Evolutionary conservation across 2,329 filamentous ascomycete species (phyloP).

Genomic region (Triangularia verruculosa): DNA sequence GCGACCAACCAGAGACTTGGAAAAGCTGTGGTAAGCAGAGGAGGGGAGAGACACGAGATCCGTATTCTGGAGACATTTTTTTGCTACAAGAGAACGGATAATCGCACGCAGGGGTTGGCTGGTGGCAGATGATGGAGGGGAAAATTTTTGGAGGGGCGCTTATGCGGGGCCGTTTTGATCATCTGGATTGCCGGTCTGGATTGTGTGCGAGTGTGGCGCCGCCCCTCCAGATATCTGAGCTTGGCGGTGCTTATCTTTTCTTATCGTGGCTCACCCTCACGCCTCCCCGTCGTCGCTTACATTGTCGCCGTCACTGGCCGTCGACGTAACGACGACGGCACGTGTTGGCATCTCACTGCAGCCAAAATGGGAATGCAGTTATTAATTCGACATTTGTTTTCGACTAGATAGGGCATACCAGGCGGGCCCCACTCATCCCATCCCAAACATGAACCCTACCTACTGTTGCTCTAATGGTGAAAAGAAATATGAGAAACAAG

Average conservation of each 20-base stretch:
- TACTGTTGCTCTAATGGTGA: background rate
- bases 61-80: conserved; percentile 6
- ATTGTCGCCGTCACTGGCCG: background rate
- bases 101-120: background rate
- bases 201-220: background rate
- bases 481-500: background rate
- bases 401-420: too few relatives aligned
- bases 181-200: background rate
- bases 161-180: conserved; percentile 6
- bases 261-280: background rate
- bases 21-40: background rate
- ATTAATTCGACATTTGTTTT: too few relatives aligned
- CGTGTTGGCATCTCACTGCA: background rate
- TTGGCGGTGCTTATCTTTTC: conserved; percentile 10
- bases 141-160: conserved; percentile 7
- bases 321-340: background rate
- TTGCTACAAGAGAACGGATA: conserved; percentile 3
- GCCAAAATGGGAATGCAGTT: background rate
- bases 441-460: background rate
- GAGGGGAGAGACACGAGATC: background rate
- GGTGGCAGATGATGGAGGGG: conserved; percentile 2
- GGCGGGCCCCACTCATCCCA: background rate
- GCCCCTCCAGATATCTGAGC: background rate
- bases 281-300: background rate
- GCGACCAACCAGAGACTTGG: background rate